phyloP scores from a whole-genome alignment of 805 yeast species.

The Ascoidea rubescens region DNA sequence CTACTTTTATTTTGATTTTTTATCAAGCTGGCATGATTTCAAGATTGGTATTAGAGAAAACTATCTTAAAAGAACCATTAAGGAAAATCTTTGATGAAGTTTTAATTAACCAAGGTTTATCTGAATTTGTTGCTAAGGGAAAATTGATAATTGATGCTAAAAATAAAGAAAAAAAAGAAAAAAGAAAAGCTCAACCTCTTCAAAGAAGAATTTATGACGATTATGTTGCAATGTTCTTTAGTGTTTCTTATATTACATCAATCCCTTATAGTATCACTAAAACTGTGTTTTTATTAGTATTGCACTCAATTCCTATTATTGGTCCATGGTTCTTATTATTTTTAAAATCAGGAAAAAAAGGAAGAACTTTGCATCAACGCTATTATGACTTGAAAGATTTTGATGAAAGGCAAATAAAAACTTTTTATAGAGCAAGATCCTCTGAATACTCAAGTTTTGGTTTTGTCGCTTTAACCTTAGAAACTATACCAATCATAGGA shows the following conservation, averaged over 20 bases:
- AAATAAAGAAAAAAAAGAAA: neutral
- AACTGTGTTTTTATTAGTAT: slow-evolving; percentile 2
- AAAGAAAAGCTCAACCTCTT: neutral
- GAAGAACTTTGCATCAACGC: slow-evolving; percentile 7
- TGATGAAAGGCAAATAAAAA: slow-evolving; percentile 1
- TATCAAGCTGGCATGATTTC: slow-evolving; percentile 20
- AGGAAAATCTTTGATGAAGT: slow-evolving; percentile 17
- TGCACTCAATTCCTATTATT: slow-evolving; percentile 10
- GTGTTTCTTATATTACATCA: neutral
- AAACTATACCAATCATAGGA: slow-evolving; percentile 9
- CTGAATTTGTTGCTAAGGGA: slow-evolving; percentile 1
- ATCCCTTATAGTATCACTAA: neutral
- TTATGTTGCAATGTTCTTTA: no score
- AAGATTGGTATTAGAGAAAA: slow-evolving; percentile 15
- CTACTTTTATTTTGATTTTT: slow-evolving; percentile 13
- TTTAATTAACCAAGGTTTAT: slow-evolving; percentile 4
- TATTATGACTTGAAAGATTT: slow-evolving; percentile 5
- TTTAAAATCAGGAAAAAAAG: slow-evolving; percentile 10
- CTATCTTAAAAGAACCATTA: slow-evolving; percentile 20
- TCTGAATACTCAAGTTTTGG: slow-evolving; percentile 5
- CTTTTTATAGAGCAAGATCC: slow-evolving; percentile 7
- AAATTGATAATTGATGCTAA: neutral
- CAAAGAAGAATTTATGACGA: neutral
- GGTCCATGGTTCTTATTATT: slow-evolving; percentile 10
- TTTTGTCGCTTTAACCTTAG: slow-evolving; percentile 9